A percentile compares a stretch with the other conserved stretches of the same genome.
Conservation (phyloP, 2,329 filamentous ascomycete genomes). For the Pseudomassariella vexata region DNA sequence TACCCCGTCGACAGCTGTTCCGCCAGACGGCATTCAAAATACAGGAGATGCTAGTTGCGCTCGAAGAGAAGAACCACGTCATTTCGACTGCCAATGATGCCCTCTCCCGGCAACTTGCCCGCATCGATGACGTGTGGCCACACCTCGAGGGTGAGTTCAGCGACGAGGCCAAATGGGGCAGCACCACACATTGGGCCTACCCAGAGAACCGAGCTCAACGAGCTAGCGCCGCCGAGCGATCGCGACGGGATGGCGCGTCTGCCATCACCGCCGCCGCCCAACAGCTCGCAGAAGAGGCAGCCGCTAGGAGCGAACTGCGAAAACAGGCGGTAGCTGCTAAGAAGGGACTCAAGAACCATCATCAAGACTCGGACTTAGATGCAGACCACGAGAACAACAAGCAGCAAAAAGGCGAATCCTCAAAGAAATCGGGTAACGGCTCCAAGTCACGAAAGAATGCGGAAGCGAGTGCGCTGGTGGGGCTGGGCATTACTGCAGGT, state of each 20-base stretch:
- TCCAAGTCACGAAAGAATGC: conserved; percentile 59
- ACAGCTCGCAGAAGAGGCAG: conserved; percentile 75
- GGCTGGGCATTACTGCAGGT: conserved; percentile 60
- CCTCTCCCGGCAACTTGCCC: conserved; percentile 74
- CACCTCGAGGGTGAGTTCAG: conserved; percentile 86
- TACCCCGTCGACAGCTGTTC: conserved; percentile 68
- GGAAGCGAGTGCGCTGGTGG: conserved; percentile 45
- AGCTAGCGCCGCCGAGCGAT: conserved; percentile 64
- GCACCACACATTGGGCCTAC: conserved; percentile 91
- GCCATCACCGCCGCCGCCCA: conserved; percentile 73
- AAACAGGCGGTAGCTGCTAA: conserved; percentile 77
- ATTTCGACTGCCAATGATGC: conserved; percentile 89
- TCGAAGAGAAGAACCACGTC: conserved; percentile 98
- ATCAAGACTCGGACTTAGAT: conserved; percentile 75
- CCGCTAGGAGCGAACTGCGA: conserved; percentile 75
- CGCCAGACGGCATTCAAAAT: conserved; percentile 73
- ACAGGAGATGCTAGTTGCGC: conserved; percentile 77
- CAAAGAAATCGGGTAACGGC: conserved; percentile 58
- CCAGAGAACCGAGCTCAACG: conserved; percentile 69
- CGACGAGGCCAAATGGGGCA: conserved; percentile 90
- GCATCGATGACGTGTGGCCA: conserved; percentile 82
- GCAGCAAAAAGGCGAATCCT: conserved; percentile 38
- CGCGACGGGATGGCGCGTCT: conserved; percentile 71
- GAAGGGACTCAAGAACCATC: conserved; percentile 63
- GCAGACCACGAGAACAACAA: conserved; percentile 46